Conservation (phyloP, 352 stramenopile species). For the Phytophthora colocasiae region DNA sequence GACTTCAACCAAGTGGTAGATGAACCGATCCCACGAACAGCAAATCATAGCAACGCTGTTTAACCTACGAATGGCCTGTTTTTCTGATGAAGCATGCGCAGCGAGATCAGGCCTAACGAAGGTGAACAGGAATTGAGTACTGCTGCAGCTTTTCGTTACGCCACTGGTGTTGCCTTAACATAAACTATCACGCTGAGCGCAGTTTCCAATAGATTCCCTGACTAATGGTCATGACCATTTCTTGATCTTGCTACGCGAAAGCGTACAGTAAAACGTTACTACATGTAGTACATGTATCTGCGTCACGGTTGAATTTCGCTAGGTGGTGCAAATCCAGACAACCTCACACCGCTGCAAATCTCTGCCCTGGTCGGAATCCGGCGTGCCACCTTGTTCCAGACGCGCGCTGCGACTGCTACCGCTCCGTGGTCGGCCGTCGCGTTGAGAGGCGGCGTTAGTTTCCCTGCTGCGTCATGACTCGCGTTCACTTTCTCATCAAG, state of each 20-base stretch:
- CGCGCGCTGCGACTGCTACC: neutral
- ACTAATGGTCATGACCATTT: no score
- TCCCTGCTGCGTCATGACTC: neutral
- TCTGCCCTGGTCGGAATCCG: slow-evolving; percentile 6
- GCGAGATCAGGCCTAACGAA: no score
- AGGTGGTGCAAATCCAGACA: slow-evolving; percentile 1
- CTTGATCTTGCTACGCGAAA: neutral
- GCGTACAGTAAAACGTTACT: neutral
- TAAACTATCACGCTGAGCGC: neutral
- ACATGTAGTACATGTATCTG: neutral
- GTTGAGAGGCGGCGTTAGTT: slow-evolving; percentile 1
- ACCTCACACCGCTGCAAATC: slow-evolving; percentile 4
- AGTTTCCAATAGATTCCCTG: neutral
- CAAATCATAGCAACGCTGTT: slow-evolving; percentile 9
- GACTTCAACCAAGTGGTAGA: slow-evolving; percentile 17
- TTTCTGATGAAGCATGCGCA: no score
- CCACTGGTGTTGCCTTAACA: no score
- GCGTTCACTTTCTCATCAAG: slow-evolving; percentile 18
- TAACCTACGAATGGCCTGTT: neutral
- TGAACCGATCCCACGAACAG: slow-evolving; percentile 16
- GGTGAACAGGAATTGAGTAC: no score
- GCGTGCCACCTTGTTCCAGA: slow-evolving; percentile 8
- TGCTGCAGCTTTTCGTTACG: no score
- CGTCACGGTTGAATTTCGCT: neutral
- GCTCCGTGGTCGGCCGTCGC: neutral